A percentile compares a stretch with the other conserved stretches of the same genome.
These are phyloP conservation scores for Populus hybrid DNA, from an alignment of 441 rosid species.

Conservation along the genomic window DNA sequence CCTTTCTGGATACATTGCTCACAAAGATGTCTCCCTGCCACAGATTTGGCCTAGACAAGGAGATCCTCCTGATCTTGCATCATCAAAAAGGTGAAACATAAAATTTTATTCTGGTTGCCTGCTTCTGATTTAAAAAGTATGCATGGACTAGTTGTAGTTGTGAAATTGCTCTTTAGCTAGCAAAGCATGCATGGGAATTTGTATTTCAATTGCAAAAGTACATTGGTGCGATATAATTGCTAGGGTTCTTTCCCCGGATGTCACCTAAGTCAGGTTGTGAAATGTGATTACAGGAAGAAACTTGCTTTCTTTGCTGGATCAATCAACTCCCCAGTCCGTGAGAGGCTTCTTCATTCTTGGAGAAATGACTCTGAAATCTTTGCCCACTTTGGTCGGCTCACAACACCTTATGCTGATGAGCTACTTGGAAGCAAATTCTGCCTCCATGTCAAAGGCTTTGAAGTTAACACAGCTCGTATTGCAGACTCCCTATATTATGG, in stretches of 20 bases:
- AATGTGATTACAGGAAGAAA: constrained; percentile 38
- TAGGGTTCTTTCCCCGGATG: neutral
- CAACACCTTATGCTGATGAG: constrained; percentile 45
- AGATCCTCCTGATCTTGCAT: constrained; percentile 42
- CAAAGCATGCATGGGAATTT: neutral
- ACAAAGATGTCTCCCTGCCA: constrained; percentile 61
- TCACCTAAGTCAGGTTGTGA: neutral
- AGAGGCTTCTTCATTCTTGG: constrained; percentile 47
- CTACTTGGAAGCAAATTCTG: constrained; percentile 63
- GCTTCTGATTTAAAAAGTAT: neutral
- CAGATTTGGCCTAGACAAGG: constrained; percentile 60
- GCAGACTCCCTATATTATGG: constrained; percentile 55
- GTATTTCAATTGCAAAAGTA: neutral
- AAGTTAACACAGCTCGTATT: constrained; percentile 60
- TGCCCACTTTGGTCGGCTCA: constrained; percentile 44
- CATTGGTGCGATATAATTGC: neutral
- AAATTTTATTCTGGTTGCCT: neutral
- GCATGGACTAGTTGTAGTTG: neutral
- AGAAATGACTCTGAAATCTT: constrained; percentile 48
- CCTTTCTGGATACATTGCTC: constrained; percentile 48
- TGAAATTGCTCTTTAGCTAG: neutral
- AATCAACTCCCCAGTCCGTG: constrained; percentile 53
- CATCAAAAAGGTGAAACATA: constrained; percentile 41
- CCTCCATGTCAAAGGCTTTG: constrained; percentile 67
- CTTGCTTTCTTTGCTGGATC: constrained; percentile 69